These are phyloP conservation scores for Oryza rufipogon DNA, from an alignment of 176 grass and related monocot species.

Conservation along the genomic window DNA sequence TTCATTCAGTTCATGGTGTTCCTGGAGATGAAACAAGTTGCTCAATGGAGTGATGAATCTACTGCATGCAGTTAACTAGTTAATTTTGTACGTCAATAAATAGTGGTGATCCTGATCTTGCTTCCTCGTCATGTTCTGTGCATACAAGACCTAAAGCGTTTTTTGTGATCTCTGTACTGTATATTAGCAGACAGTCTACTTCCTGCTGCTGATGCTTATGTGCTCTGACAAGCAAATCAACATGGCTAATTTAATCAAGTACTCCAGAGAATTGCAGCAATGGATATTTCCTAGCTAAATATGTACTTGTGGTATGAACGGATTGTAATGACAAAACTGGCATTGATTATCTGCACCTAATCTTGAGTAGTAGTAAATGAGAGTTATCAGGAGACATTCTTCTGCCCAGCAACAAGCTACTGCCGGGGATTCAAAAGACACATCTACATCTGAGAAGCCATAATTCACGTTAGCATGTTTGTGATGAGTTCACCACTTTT, in stretches of 20 bases:
- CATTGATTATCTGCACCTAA: not conserved
- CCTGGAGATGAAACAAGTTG: not conserved
- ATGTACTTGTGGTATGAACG: not conserved
- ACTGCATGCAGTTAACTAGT: conserved; percentile 35
- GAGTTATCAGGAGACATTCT: conserved; percentile 48
- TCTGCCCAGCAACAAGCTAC: conserved; percentile 27
- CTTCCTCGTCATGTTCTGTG: not conserved
- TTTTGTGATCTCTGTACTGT: not conserved
- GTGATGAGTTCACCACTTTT: conserved; percentile 39
- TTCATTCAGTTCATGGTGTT: not conserved
- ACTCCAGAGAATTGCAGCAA: not conserved
- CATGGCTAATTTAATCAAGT: conserved; percentile 11
- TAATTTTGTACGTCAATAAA: conserved; percentile 45
- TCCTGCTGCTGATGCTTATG: not conserved
- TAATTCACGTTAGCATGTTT: conserved; percentile 29
- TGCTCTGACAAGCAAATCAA: not conserved
- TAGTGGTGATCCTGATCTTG: not conserved
- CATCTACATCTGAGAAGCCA: conserved; percentile 30
- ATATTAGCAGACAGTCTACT: not conserved
- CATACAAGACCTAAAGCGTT: not conserved
- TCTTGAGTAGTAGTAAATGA: not conserved
- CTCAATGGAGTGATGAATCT: conserved; percentile 11
- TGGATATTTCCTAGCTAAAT: not conserved
- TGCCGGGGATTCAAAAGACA: conserved; percentile 53
- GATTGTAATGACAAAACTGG: not conserved